phyloP scores from a whole-genome alignment of 106 monocot genomes.

The Chionographis japonica region DNA sequence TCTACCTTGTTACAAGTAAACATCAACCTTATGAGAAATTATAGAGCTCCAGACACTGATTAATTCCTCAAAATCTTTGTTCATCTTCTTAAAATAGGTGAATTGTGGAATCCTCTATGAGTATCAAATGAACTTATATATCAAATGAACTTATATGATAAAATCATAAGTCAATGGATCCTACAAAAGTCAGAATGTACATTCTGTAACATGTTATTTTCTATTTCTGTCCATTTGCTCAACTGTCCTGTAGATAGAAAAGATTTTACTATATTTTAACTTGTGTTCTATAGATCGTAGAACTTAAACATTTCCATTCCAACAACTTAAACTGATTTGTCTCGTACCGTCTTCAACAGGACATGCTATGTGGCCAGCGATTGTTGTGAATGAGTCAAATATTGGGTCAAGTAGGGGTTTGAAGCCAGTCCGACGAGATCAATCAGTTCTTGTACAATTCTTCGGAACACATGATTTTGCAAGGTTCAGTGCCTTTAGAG shows the following conservation, averaged over 20 bases:
- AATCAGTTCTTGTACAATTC: slow-evolving; percentile 82
- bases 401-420: slow-evolving; percentile 29
- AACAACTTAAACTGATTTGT: neutral
- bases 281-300: neutral
- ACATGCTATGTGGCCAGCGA: slow-evolving; percentile 96
- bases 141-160: too few species aligned
- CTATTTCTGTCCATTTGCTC: neutral
- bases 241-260: neutral
- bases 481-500: slow-evolving; percentile 39
- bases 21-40: too few species aligned
- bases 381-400: slow-evolving; percentile 71
- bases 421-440: slow-evolving; percentile 43
- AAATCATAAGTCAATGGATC: too few species aligned
- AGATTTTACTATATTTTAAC: too few species aligned
- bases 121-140: too few species aligned
- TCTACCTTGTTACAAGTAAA: too few species aligned
- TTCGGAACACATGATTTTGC: slow-evolving; percentile 99
- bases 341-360: slow-evolving; percentile 41
- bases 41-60: too few species aligned
- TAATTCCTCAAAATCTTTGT: too few species aligned
- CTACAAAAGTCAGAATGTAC: too few species aligned
- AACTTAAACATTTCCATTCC: neutral
- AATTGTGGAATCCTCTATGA: too few species aligned
- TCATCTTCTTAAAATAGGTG: too few species aligned
- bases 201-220: too few species aligned